Evolutionary conservation across 2,329 filamentous ascomycete genomes (phyloP).

Genomic region (Parastagonospora avenae): DNA sequence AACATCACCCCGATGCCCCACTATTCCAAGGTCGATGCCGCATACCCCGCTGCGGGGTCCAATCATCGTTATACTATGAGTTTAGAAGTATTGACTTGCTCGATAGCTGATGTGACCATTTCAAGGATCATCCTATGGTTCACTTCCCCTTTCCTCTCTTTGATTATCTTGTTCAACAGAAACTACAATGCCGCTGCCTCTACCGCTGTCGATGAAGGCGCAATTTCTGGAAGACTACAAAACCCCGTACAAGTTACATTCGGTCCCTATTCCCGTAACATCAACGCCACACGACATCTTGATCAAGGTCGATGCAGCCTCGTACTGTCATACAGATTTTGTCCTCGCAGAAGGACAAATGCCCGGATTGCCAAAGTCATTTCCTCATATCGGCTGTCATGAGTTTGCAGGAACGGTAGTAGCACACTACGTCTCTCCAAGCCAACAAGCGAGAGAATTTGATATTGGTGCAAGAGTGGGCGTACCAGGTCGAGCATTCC

Average conservation of each 20-base stretch:
- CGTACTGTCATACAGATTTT: slow-evolving; percentile 55
- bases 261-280: slow-evolving; percentile 42
- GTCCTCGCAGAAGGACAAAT: slow-evolving; percentile 46
- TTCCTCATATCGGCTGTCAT: slow-evolving; percentile 54
- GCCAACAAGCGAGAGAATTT: slow-evolving; percentile 21
- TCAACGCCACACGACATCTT: slow-evolving; percentile 49
- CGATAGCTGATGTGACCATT: too few relatives aligned
- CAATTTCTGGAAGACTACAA: slow-evolving; percentile 52
- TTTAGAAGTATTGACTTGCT: background rate
- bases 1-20: slow-evolving; percentile 25
- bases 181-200: slow-evolving; percentile 17
- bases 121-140: too few relatives aligned
- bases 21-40: slow-evolving; percentile 1
- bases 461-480: slow-evolving; percentile 45
- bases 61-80: background rate
- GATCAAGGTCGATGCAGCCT: slow-evolving; percentile 54
- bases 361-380: slow-evolving; percentile 40
- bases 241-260: slow-evolving; percentile 47
- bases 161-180: background rate
- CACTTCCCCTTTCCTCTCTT: too few relatives aligned
- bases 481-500: slow-evolving; percentile 50
- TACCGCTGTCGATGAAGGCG: slow-evolving; percentile 45
- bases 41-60: slow-evolving; percentile 37
- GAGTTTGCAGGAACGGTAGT: slow-evolving; percentile 55
- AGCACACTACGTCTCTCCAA: slow-evolving; percentile 29